These are phyloP conservation scores for Penicillium subrubescens DNA, from an alignment of 495 filamentous ascomycete species.

Conservation along the genomic window DNA sequence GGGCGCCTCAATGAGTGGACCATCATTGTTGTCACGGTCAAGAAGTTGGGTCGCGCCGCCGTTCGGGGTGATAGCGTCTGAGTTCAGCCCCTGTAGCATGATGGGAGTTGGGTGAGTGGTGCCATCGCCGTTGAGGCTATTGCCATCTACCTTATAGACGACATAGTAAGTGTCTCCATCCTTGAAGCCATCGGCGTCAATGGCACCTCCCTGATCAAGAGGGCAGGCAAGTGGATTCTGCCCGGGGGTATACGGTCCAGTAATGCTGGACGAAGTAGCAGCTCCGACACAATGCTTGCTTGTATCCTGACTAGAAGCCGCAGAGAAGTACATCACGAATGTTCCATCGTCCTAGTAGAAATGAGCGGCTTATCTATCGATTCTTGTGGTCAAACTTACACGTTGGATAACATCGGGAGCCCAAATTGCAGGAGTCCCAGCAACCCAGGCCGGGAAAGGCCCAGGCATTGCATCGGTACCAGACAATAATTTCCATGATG, in stretches of 20 bases:
- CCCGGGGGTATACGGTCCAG: conserved; percentile 39
- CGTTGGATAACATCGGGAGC: conserved; percentile 50
- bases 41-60: conserved; percentile 49
- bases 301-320: conserved; percentile 22
- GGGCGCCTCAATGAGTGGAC: conserved; percentile 59
- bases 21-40: conserved; percentile 51
- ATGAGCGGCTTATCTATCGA: background rate
- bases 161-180: conserved; percentile 37
- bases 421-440: conserved; percentile 40
- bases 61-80: conserved; percentile 50
- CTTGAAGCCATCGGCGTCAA: conserved; percentile 42
- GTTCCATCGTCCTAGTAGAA: conserved; percentile 29
- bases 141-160: conserved; percentile 59
- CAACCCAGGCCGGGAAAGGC: conserved; percentile 34
- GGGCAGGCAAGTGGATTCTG: conserved; percentile 35
- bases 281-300: conserved; percentile 47
- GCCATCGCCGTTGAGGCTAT: conserved; percentile 53
- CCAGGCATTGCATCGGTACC: conserved; percentile 34
- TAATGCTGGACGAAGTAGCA: conserved; percentile 38
- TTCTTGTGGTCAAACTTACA: background rate
- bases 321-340: conserved; percentile 48
- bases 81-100: conserved; percentile 53
- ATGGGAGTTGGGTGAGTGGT: conserved; percentile 51
- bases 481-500: conserved; percentile 28
- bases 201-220: conserved; percentile 40